phyloP scores from a whole-genome alignment of 1,284 basidiomycete species.

The Moesziomyces sp. region DNA sequence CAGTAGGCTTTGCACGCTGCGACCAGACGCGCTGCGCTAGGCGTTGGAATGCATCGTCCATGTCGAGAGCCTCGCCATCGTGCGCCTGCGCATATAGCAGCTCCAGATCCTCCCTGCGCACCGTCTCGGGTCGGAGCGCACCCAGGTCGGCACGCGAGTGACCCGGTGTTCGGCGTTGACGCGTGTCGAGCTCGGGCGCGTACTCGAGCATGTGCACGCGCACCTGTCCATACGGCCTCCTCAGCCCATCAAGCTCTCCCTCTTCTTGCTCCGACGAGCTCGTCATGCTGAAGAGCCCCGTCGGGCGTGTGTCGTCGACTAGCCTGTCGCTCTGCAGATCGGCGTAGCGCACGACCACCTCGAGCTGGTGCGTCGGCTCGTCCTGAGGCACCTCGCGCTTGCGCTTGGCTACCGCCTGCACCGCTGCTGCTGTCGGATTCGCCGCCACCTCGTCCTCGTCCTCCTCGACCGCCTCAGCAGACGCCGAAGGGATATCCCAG shows the following conservation, averaged over 20 bases:
- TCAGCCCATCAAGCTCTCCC: slow-evolving; percentile 12
- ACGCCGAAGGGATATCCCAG: slow-evolving; percentile 37
- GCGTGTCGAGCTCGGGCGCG: slow-evolving; percentile 31
- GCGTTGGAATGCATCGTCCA: slow-evolving; percentile 38
- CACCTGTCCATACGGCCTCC: slow-evolving; percentile 30
- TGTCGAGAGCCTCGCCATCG: slow-evolving; percentile 41
- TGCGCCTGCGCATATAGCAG: slow-evolving; percentile 21
- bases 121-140: slow-evolving; percentile 20
- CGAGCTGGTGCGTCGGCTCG: slow-evolving; percentile 21
- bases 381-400: slow-evolving; percentile 24
- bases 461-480: neutral
- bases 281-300: slow-evolving; percentile 3
- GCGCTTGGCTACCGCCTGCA: slow-evolving; percentile 20
- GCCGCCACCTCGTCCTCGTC: slow-evolving; percentile 4
- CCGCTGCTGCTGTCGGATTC: slow-evolving; percentile 17
- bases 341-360: slow-evolving; percentile 36
- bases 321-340: slow-evolving; percentile 47
- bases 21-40: slow-evolving; percentile 23
- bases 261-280: slow-evolving; percentile 1
- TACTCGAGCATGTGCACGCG: slow-evolving; percentile 35
- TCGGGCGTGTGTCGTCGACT: slow-evolving; percentile 33
- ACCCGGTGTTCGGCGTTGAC: slow-evolving; percentile 30
- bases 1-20: neutral
- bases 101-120: slow-evolving; percentile 37
- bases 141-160: slow-evolving; percentile 30